Evolutionary conservation across 2,329 filamentous ascomycete species (phyloP), one percentile per base, ranked within the genome.

Genomic region (Pseudogymnoascus sp.): DNA sequence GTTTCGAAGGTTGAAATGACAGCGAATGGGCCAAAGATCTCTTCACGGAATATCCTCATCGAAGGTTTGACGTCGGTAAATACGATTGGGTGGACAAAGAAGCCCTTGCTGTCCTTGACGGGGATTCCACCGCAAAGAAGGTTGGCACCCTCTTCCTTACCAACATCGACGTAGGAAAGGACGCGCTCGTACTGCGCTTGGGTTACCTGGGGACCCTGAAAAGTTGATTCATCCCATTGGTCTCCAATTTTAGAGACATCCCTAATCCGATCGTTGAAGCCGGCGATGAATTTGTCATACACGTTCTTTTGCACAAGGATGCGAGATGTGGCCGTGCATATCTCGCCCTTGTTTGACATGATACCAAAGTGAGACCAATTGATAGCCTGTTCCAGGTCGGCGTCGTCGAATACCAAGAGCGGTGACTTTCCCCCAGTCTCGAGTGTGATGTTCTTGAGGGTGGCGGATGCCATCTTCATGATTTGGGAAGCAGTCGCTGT

Each of bases 31-130:
- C 84, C 85, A 69, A 89, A 89, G 0, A 81, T 84, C 74, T 89
- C 86, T 68, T 89, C 86, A 0, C 77, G 16, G 14, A 23, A 18
- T 18, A 47, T 47, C 29, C 77, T 67, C 85, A 89, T 88, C 2
- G 84, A 78, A 8, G 78, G 74, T 5, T 78, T 85, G 66, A 85
- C 83, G 4, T 81, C 80, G 0, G 80, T 80, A 45, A 90, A 80
- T 63, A 89, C 81, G 0, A 86, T 89, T 1, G 85, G 86, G 71
- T 87, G 79, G 74, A 89, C 88, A 77, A 89, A 91, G 74, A 87
- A 90, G 4, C 86, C 85, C 0, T 77, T 75, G 8, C 77, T 73
- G 23, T 72, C 71, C 1, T 77, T 73, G 2, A 86, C 77, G 73
- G 80, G 67, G 71, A 80, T 79, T 1, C 84, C 86, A 10, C 88